phyloP scores from a whole-genome alignment of 2,329 filamentous ascomycete genomes.

The Exophiala xenobiotica region DNA sequence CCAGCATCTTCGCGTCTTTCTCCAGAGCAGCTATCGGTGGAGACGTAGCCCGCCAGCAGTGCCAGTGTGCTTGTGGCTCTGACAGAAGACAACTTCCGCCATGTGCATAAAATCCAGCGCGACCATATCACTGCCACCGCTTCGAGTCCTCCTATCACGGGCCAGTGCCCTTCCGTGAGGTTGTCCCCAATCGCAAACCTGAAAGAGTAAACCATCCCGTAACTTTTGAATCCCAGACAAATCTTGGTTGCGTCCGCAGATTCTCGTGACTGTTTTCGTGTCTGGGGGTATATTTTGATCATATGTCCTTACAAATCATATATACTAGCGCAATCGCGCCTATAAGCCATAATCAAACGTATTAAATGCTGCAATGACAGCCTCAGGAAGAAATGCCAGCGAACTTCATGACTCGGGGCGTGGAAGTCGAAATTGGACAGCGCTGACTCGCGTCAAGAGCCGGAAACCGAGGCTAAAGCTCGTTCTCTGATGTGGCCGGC shows the following conservation, averaged over 20 bases:
- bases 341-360: neutral
- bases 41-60: too few relatives aligned
- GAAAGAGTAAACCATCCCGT: neutral
- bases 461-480: conserved; percentile 49
- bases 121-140: too few relatives aligned
- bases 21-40: too few relatives aligned
- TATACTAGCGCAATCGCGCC: conserved; percentile 10
- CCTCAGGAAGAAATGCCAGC: conserved; percentile 4
- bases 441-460: conserved; percentile 12
- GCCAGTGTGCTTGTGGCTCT: too few relatives aligned
- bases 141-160: too few relatives aligned
- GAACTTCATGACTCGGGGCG: neutral
- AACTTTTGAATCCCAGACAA: conserved; percentile 14
- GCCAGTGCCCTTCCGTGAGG: too few relatives aligned
- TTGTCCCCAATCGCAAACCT: too few relatives aligned
- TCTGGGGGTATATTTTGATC: conserved; percentile 23
- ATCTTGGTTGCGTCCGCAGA: neutral
- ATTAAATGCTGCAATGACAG: conserved; percentile 3
- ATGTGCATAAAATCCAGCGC: too few relatives aligned
- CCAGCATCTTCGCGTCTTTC: too few relatives aligned
- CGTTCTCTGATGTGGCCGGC: conserved; percentile 63
- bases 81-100: too few relatives aligned
- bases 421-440: neutral
- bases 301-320: conserved; percentile 25
- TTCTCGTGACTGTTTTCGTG: conserved; percentile 14